phyloP scores from a whole-genome alignment of 2,329 filamentous ascomycete species.

The Aaosphaeria arxii region DNA sequence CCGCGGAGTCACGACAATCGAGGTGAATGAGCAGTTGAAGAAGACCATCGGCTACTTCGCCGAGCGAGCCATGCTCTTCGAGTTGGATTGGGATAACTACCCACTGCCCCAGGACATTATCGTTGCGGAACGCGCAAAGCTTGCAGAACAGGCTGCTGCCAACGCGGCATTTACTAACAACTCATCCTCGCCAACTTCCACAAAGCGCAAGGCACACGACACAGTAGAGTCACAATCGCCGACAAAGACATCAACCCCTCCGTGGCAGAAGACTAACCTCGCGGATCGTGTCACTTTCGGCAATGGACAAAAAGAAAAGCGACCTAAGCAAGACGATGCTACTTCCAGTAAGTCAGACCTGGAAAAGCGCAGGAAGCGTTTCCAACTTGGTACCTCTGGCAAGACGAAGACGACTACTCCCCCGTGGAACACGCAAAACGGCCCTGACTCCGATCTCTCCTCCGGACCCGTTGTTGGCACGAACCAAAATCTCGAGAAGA shows the following conservation, averaged over 20 bases:
- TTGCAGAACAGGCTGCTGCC: constrained; percentile 22
- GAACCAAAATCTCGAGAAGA: constrained; percentile 82
- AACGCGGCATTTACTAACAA: constrained; percentile 22
- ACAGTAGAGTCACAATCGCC: constrained; percentile 50
- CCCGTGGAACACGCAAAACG: constrained; percentile 46
- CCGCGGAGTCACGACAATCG: constrained; percentile 47
- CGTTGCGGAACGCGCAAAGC: constrained; percentile 22
- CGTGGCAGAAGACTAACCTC: constrained; percentile 72
- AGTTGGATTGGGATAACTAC: constrained; percentile 78
- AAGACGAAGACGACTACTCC: constrained; percentile 53
- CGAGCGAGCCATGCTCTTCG: constrained; percentile 67
- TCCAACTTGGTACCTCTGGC: constrained; percentile 57
- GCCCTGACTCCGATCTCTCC: constrained; percentile 46
- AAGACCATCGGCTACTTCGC: constrained; percentile 80
- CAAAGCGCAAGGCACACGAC: constrained; percentile 79
- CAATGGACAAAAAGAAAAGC: constrained; percentile 45
- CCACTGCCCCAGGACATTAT: constrained; percentile 84
- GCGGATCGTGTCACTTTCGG: constrained; percentile 74
- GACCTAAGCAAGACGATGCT: constrained; percentile 46
- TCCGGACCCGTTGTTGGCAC: constrained; percentile 78
- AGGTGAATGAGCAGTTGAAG: constrained; percentile 84
- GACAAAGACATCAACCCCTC: constrained; percentile 48
- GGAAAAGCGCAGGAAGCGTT: constrained; percentile 87
- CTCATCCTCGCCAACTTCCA: constrained; percentile 34
- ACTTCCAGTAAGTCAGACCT: constrained; percentile 78